Evolutionary conservation across 2,329 filamentous ascomycete genomes (phyloP), one percentile per base, ranked within the genome.

Genomic region (Byssochlamys sp.): DNA sequence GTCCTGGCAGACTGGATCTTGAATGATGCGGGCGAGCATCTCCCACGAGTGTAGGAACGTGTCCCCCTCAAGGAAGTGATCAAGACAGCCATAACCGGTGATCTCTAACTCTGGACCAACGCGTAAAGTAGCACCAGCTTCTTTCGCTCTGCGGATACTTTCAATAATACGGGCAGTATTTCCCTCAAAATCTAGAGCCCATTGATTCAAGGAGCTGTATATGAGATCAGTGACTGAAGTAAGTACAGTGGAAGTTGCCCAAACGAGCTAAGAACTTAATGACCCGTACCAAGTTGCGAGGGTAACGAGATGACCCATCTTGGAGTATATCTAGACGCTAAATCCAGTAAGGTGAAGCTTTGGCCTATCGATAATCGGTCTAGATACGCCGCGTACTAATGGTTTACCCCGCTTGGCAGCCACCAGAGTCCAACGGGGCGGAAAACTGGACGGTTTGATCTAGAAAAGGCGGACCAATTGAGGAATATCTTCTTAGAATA

Each of bases 151-250:
- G 35, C 72, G 75, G 63, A 88, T 84, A 57, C 81, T 84, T 67
- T 86, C 77, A 19, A 85, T 78, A 61, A 89, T 88, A 19, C 86
- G 77, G 53, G 80, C 77, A 1, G 77, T 71, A 65, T 89, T 89
- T 39, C 84, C 85, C 60, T 81, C 76, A 63, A 82, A 87, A 66
- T 87, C 84, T 6, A 87, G 76, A 55, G 81, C 73, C 76, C 76
- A 78, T 63, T 78, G 76, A 55, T 78, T 77, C 5, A 77, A 68
- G 52, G 69, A 68, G 59, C 66, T 69, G 33, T 3, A 28, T 48
- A n/a, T 35, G 39, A 19, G 7, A 45, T 45, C 9, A 45, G 39
- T n/a, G 19, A 45, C 19, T 24, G 4, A 7, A 9, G n/a, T 45
- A 7, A 9, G n/a, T 45, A 45, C 39, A 14, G n/a, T 3, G n/a